phyloP scores from a whole-genome alignment of 148 eudicot genomes.

The Euryodendron excelsum region DNA sequence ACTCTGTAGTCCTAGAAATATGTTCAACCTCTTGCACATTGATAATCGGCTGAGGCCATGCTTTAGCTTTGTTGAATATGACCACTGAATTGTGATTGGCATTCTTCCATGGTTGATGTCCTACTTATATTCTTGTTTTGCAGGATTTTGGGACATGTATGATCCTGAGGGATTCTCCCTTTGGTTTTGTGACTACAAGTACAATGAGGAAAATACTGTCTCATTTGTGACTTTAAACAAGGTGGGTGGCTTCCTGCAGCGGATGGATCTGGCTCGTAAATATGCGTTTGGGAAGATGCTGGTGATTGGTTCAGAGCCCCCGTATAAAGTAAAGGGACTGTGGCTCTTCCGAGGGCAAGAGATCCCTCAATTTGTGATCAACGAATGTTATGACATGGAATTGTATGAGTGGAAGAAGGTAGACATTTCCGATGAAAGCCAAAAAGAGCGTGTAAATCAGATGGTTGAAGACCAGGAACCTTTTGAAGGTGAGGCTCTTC shows the following conservation, averaged over 20 bases:
- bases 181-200: constrained; percentile 54
- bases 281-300: constrained; percentile 43
- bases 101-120: too few species aligned
- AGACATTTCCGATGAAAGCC: constrained; percentile 28
- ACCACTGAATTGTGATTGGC: too few species aligned
- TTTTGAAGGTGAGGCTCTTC: constrained; percentile 37
- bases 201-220: constrained; percentile 43
- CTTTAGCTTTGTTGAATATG: too few species aligned
- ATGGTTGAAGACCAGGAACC: constrained; percentile 41
- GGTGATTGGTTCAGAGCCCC: constrained; percentile 30
- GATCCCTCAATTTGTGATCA: constrained; percentile 31
- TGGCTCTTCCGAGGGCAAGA: constrained; percentile 41
- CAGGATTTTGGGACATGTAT: constrained; percentile 84
- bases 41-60: too few species aligned
- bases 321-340: constrained; percentile 35
- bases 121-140: constrained; percentile 1
- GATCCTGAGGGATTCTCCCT: constrained; percentile 60
- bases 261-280: constrained; percentile 38
- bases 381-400: constrained; percentile 43
- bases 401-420: constrained; percentile 40
- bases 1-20: too few species aligned
- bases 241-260: constrained; percentile 36
- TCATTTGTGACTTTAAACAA: constrained; percentile 39
- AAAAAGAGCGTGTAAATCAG: constrained; percentile 36
- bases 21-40: too few species aligned